Percentiles rank a stretch among this genome's conserved stretches.
These are phyloP conservation scores for Ophiobolus disseminans DNA, from an alignment of 2,329 filamentous ascomycete species.

Conservation along the genomic window DNA sequence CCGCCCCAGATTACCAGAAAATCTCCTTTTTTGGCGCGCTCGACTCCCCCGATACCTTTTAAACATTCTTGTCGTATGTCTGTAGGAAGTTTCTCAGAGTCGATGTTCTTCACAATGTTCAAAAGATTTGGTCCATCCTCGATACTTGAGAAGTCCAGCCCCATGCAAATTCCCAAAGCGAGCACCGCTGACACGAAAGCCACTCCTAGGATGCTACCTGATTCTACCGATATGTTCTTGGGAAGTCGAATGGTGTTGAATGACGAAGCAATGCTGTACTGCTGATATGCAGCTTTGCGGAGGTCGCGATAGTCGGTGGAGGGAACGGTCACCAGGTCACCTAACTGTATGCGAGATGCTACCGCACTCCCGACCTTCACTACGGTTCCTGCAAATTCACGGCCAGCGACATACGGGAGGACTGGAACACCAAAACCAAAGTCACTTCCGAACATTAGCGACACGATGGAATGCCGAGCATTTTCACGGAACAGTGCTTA, in stretches of 20 bases:
- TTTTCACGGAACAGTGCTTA: conserved; percentile 55
- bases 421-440: conserved; percentile 73
- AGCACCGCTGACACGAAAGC: conserved; percentile 74
- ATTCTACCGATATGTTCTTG: conserved; percentile 57
- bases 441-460: conserved; percentile 56
- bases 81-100: conserved; percentile 59
- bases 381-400: conserved; percentile 72
- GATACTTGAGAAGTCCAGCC: conserved; percentile 66
- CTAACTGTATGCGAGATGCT: conserved; percentile 57
- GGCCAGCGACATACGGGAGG: conserved; percentile 72
- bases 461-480: neutral
- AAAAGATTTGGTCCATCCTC: conserved; percentile 66
- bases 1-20: conserved; percentile 78
- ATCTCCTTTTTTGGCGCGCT: conserved; percentile 67
- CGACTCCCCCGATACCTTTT: conserved; percentile 58
- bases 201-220: conserved; percentile 70
- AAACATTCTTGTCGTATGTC: conserved; percentile 72
- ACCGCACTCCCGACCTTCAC: conserved; percentile 53
- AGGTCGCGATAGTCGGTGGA: conserved; percentile 78
- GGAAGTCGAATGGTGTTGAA: conserved; percentile 72
- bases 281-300: conserved; percentile 74
- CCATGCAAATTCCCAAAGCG: conserved; percentile 72
- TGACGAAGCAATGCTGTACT: conserved; percentile 70
- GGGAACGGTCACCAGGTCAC: conserved; percentile 61
- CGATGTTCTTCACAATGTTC: conserved; percentile 56